Percentiles rank a stretch among this genome's conserved stretches.
Evolutionary conservation across 768 basidiomycete species (phyloP).

Genomic region (Pleurotus pulmonarius): DNA sequence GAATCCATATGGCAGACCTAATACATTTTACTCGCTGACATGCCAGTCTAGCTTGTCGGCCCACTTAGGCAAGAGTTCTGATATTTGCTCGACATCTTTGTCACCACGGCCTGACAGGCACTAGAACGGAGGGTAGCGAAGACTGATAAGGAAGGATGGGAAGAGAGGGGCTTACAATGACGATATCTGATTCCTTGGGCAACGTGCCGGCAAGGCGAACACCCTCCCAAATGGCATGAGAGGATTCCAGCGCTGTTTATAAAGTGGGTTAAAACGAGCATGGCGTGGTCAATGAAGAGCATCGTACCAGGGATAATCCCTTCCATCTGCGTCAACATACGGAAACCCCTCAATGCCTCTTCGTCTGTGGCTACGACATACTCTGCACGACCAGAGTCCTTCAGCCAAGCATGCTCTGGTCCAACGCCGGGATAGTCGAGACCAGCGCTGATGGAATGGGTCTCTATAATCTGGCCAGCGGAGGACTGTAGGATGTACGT

Average conservation of each 20-base stretch:
- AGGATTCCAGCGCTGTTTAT: constrained; percentile 79
- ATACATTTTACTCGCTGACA: constrained; percentile 24
- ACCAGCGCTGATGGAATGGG: constrained; percentile 95
- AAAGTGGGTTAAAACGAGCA: background rate
- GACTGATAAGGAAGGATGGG: background rate
- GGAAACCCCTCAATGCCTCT: constrained; percentile 88
- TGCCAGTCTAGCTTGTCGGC: constrained; percentile 94
- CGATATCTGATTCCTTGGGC: constrained; percentile 81
- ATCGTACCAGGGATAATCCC: constrained; percentile 91
- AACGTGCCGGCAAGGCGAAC: constrained; percentile 81
- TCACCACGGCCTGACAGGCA: constrained; percentile 95
- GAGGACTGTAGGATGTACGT: constrained; percentile 91
- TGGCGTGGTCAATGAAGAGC: background rate
- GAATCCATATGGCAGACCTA: too few species aligned
- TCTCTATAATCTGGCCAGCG: constrained; percentile 93
- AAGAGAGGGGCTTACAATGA: constrained; percentile 64
- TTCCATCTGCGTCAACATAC: constrained; percentile 86
- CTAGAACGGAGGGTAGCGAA: constrained; percentile 30
- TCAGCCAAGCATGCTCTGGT: constrained; percentile 97
- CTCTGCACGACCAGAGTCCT: constrained; percentile 90
- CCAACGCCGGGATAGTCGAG: constrained; percentile 97
- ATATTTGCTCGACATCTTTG: constrained; percentile 97
- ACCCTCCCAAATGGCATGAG: constrained; percentile 94
- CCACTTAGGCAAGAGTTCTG: constrained; percentile 93
- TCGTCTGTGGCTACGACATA: constrained; percentile 94